Percentiles rank a stretch among this genome's conserved stretches.
These are phyloP conservation scores for Hansfordia pulvinata DNA, from an alignment of 2,329 filamentous ascomycete species.

Conservation along the genomic window DNA sequence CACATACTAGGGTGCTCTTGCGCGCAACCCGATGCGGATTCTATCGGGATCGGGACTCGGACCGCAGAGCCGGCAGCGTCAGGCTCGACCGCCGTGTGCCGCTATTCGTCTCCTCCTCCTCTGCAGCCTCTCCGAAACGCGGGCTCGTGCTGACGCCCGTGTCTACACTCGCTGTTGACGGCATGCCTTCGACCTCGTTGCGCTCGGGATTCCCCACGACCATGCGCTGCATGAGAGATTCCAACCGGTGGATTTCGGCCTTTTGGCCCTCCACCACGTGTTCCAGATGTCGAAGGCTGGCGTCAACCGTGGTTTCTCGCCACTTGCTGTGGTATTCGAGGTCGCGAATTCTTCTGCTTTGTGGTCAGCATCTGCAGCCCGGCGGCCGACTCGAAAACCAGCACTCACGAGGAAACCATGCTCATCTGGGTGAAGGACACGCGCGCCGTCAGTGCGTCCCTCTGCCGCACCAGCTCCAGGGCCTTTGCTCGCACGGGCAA, in stretches of 20 bases:
- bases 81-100: constrained; percentile 3
- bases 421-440: constrained; percentile 34
- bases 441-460: constrained; percentile 27
- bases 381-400: not conserved
- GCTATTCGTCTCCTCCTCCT: constrained; percentile 1
- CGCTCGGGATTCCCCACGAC: no score
- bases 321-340: constrained; percentile 18
- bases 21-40: no score
- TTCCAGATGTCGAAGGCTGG: constrained; percentile 12
- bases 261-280: constrained; percentile 12
- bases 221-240: no score
- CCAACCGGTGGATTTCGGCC: constrained; percentile 13
- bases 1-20: no score
- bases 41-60: not conserved
- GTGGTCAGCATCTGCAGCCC: constrained; percentile 1
- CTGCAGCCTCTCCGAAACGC: constrained; percentile 3
- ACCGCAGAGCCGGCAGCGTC: constrained; percentile 2
- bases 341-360: constrained; percentile 17
- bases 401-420: constrained; percentile 27
- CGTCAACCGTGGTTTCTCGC: constrained; percentile 16
- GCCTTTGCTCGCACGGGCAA: constrained; percentile 27
- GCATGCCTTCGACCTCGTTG: no score
- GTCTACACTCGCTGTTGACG: no score
- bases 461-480: constrained; percentile 29
- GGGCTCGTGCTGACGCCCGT: no score